These are phyloP conservation scores for Leavenworthia alabamica DNA, from an alignment of 345 rosid genomes.

Conservation along the genomic window DNA sequence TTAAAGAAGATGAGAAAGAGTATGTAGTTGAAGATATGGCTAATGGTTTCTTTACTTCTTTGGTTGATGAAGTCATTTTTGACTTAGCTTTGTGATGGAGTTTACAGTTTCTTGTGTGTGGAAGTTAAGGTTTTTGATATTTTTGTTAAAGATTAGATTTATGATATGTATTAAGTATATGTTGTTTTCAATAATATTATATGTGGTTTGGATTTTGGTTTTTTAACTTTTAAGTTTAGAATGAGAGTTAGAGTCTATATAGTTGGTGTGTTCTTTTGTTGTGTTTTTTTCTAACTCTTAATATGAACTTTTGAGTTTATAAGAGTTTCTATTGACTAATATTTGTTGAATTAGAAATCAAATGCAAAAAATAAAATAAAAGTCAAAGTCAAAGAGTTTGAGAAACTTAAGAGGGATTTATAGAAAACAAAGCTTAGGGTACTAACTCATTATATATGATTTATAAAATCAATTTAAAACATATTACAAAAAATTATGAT, in stretches of 20 bases:
- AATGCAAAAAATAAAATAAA: neutral
- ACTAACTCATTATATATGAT: neutral
- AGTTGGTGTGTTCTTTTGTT: neutral
- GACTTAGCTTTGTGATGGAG: constrained; percentile 26
- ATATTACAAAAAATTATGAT: neutral
- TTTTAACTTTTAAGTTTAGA: neutral
- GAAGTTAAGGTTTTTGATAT: constrained; percentile 9
- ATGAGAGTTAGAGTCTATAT: neutral
- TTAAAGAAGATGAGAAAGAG: constrained; percentile 38
- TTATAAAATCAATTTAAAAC: neutral
- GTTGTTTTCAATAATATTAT: constrained; percentile 18
- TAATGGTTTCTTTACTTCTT: constrained; percentile 36
- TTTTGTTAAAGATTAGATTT: neutral
- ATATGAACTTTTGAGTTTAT: neutral
- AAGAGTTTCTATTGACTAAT: neutral
- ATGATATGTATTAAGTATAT: constrained; percentile 7
- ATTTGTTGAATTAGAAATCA: neutral
- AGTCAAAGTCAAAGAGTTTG: neutral
- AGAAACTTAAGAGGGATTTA: neutral
- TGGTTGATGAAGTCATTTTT: constrained; percentile 52
- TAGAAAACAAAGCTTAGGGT: neutral
- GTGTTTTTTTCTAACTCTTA: neutral
- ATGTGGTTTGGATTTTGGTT: constrained; percentile 2
- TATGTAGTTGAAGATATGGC: constrained; percentile 41
- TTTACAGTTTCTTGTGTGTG: neutral